Base-by-base conservation (phyloP, 2,329 filamentous ascomycete species). In the Clonostachys sp. region DNA sequence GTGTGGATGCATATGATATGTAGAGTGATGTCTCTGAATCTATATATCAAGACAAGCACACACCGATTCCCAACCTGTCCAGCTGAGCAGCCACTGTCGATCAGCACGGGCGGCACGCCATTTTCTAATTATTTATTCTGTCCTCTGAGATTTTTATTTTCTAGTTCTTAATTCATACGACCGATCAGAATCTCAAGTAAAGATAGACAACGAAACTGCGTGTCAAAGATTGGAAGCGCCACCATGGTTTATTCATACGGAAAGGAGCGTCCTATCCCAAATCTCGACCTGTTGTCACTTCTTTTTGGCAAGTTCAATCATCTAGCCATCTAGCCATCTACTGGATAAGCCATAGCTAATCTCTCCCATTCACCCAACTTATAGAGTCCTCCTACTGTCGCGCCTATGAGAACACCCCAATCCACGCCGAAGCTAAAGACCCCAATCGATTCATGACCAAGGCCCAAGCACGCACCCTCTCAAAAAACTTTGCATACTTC, bases 371-470 rank as follows among this genome's bases (percentile, higher is more conserved):
- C 4, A 4, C 24, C 24, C 36, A 38, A n/a, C 10, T 42, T 43
- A 45, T 44, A 72, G 72, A 74, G 14, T 30, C 24, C 14, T 50
- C 65, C 30, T 50, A 59, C 5, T 61, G 58, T 39, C 52, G 50
- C 1, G 57, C 63, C 12, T 56, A 70, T 18, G 73, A 79, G 42
- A 68, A 80, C 45, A 77, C 74, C 0, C 55, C 75, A 3, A 62
- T 86, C 5, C 80, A 84, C 57, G 68, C 72, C 41, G 80, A 83
- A 53, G 81, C 83, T 1, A 69, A 71, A 6, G 67, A 83, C 44
- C 77, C 81, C 0, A 65, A 64, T n/a, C 70, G 75, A 45, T 57
- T 60, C 46, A 62, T 86, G 48, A 84, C 75, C 42, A 83, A 78
- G 57, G 63, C 70, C 1, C 65, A 71, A 33, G 67, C 75, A 3